A percentile compares a stretch with the other conserved stretches of the same genome.
phyloP scores from a whole-genome alignment of 371 early-diverging fungal species.

The Thermomucor indicae-seudaticae region DNA sequence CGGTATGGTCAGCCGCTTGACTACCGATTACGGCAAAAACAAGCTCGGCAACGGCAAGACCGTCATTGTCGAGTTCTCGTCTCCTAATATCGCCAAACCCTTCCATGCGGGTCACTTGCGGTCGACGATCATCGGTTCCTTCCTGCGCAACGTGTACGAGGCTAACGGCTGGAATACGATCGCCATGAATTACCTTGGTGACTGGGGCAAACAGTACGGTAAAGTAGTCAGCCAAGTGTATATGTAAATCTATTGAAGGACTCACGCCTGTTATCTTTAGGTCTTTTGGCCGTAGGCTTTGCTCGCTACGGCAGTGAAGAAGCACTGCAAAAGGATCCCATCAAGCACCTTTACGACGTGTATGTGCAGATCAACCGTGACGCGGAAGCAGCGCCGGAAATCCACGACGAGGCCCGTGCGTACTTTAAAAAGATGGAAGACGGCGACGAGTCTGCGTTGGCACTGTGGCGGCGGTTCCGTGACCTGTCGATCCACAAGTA shows the following conservation, averaged over 20 bases:
- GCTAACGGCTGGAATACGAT: constrained; percentile 88
- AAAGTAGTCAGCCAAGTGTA: constrained; percentile 10
- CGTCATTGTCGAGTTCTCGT: constrained; percentile 91
- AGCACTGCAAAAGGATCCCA: constrained; percentile 78
- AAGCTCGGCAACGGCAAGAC: constrained; percentile 62
- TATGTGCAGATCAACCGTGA: constrained; percentile 91
- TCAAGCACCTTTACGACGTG: constrained; percentile 93
- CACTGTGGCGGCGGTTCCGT: constrained; percentile 92
- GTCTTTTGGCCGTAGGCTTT: constrained; percentile 94
- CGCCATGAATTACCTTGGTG: constrained; percentile 98
- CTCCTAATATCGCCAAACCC: constrained; percentile 99
- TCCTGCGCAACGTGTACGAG: constrained; percentile 77
- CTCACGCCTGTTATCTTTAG: constrained; percentile 9
- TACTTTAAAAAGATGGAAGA: constrained; percentile 99
- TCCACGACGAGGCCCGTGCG: constrained; percentile 90
- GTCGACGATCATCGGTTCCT: constrained; percentile 97
- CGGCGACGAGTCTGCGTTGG: constrained; percentile 83
- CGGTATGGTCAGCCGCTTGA: constrained; percentile 39
- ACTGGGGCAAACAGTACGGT: constrained; percentile 99
- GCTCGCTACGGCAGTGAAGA: constrained; percentile 78
- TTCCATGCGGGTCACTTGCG: constrained; percentile 99
- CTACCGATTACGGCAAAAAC: constrained; percentile 66
- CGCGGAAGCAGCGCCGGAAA: constrained; percentile 64
- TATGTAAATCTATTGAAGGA: background rate
- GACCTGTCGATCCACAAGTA: constrained; percentile 95